A percentile compares a stretch with the other conserved stretches of the same genome.
These are phyloP conservation scores for Apostasia ramifera DNA, from an alignment of 106 monocot species.

Conservation along the genomic window DNA sequence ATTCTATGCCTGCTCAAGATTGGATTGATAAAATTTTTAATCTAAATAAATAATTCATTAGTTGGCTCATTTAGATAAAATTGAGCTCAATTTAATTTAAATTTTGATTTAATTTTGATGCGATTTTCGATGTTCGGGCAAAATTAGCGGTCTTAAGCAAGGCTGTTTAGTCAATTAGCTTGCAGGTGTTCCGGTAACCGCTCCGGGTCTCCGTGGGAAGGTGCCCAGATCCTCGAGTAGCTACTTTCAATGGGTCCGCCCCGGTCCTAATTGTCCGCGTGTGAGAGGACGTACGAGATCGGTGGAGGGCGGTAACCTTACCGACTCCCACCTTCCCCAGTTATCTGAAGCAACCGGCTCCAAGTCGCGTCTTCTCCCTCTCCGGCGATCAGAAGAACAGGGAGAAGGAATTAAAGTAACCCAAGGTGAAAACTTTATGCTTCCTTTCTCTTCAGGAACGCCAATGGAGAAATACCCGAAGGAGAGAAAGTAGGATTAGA, in stretches of 20 bases:
- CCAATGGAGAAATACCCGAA: not conserved
- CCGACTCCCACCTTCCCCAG: slow-evolving; percentile 7
- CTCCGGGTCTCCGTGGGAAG: not conserved
- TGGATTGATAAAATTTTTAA: too few species aligned
- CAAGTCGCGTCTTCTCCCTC: slow-evolving; percentile 6
- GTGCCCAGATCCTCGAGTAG: not conserved
- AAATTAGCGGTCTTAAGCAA: not conserved
- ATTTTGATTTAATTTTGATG: too few species aligned
- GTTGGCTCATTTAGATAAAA: too few species aligned
- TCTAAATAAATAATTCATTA: too few species aligned
- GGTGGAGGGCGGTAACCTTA: slow-evolving; percentile 11
- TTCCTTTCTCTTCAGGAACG: not conserved
- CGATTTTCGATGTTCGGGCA: too few species aligned
- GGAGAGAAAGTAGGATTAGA: not conserved
- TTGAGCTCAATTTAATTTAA: too few species aligned
- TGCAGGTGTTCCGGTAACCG: not conserved
- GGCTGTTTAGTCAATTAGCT: not conserved
- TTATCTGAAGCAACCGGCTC: not conserved
- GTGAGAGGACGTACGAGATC: slow-evolving; percentile 1
- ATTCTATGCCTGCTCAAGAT: too few species aligned
- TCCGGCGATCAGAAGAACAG: not conserved
- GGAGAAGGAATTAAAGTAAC: not conserved
- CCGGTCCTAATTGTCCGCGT: slow-evolving; percentile 13
- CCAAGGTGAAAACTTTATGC: not conserved
- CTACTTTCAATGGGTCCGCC: slow-evolving; percentile 16